Evolutionary conservation across 345 rosid genomes (phyloP).

Genomic region (Populus deltoides): DNA sequence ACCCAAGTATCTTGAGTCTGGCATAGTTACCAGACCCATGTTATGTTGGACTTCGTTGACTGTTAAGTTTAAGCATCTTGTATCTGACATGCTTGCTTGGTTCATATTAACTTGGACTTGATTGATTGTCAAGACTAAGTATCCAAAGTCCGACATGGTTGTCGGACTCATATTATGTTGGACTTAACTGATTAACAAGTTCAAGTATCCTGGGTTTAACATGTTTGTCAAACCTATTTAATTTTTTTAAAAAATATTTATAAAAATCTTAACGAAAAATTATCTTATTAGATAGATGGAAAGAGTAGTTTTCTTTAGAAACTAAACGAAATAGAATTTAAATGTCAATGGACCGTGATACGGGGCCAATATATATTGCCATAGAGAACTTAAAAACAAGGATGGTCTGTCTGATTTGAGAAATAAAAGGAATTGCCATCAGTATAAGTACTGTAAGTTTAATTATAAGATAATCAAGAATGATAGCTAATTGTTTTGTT

Average conservation of each 20-base stretch:
- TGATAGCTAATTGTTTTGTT: too few species aligned
- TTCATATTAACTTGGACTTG: accelerated
- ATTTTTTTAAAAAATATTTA: too few species aligned
- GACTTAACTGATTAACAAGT: accelerated
- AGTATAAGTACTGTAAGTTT: too few species aligned
- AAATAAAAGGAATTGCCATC: too few species aligned
- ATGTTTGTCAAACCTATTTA: accelerated
- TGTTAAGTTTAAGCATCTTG: accelerated
- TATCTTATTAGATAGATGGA: too few species aligned
- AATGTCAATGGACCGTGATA: not conserved
- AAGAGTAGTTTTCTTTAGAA: not conserved
- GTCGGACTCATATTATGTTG: accelerated
- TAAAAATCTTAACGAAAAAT: too few species aligned
- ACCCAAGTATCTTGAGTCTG: accelerated
- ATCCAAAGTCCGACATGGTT: too few species aligned
- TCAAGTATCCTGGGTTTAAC: accelerated
- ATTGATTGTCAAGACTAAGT: too few species aligned
- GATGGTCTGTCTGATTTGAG: not conserved
- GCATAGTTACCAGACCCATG: accelerated
- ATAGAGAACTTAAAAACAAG: not conserved
- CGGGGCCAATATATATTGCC: not conserved
- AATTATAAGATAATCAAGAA: too few species aligned
- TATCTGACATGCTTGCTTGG: accelerated
- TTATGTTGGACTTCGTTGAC: accelerated
- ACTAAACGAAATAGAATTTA: not conserved